phyloP scores from a whole-genome alignment of 257 asterid genomes.

The Jaltomata sinuosa region DNA sequence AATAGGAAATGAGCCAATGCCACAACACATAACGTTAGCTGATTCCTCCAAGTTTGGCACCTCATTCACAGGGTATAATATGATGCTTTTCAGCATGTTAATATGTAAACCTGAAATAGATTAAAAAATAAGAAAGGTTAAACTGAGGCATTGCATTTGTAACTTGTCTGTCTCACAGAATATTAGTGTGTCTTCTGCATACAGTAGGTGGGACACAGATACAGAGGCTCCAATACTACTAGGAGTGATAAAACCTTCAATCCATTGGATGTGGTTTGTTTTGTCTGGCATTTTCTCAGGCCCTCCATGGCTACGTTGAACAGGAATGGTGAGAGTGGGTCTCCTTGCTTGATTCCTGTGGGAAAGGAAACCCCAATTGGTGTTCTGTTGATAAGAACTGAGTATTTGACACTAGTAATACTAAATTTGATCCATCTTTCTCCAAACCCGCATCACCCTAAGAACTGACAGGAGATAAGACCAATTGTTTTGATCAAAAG shows the following conservation, averaged over 20 bases:
- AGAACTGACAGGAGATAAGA: too few species aligned
- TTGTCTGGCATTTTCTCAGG: not conserved
- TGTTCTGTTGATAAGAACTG: not conserved
- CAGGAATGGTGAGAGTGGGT: not conserved
- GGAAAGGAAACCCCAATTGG: too few species aligned
- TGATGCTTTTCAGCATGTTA: not conserved
- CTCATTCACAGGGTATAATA: not conserved
- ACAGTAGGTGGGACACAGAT: not conserved
- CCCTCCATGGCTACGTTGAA: not conserved
- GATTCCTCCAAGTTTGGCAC: not conserved
- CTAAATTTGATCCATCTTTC: not conserved
- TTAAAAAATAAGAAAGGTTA: not conserved
- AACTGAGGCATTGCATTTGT: not conserved
- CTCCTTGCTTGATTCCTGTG: not conserved
- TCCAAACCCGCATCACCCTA: not conserved
- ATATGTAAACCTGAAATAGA: not conserved
- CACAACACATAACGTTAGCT: not conserved
- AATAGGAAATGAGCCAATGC: not conserved
- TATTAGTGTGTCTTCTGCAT: not conserved
- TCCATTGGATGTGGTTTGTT: not conserved
- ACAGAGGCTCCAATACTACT: not conserved
- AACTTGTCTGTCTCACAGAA: not conserved
- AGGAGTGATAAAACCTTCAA: not conserved
- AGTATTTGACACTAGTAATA: too few species aligned
- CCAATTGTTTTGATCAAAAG: too few species aligned